These are phyloP conservation scores for Sphagnum magellanicum DNA, from an alignment of 228 moss, liverwort and hornwort species.

Conservation along the genomic window DNA sequence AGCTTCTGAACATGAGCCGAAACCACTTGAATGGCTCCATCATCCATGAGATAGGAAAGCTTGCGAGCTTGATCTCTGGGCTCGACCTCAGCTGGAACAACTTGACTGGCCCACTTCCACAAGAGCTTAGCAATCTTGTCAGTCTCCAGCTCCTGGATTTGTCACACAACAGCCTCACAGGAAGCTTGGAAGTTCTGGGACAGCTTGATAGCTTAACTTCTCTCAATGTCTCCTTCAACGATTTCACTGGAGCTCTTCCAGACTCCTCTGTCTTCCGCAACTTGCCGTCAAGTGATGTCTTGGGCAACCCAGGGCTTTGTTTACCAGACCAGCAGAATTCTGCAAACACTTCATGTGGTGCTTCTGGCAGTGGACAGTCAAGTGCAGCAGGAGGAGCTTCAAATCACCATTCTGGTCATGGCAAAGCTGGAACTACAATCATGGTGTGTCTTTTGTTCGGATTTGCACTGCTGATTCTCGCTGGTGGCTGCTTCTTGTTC, in stretches of 20 bases:
- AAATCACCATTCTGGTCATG: background rate
- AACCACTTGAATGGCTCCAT: slow-evolving; percentile 34
- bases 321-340: background rate
- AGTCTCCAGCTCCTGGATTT: slow-evolving; percentile 47
- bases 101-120: slow-evolving; percentile 25
- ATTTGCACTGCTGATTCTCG: slow-evolving; percentile 39
- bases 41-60: slow-evolving; percentile 27
- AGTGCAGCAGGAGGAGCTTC: background rate
- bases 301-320: slow-evolving; percentile 37
- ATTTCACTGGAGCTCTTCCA: slow-evolving; percentile 36
- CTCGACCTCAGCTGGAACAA: slow-evolving; percentile 41
- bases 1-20: slow-evolving; percentile 30
- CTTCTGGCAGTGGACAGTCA: background rate
- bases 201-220: slow-evolving; percentile 35
- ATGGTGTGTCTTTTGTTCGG: slow-evolving; percentile 45
- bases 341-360: background rate
- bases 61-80: slow-evolving; percentile 40
- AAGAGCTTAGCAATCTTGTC: slow-evolving; percentile 26
- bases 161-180: slow-evolving; percentile 33
- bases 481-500: slow-evolving; percentile 33
- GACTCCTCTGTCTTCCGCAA: slow-evolving; percentile 33
- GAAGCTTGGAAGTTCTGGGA: slow-evolving; percentile 26
- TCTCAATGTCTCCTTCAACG: slow-evolving; percentile 44
- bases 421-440: slow-evolving; percentile 29
- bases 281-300: slow-evolving; percentile 26